Base-by-base conservation (phyloP, 352 stramenopile species). In the Phytopythium kandeliae region DNA sequence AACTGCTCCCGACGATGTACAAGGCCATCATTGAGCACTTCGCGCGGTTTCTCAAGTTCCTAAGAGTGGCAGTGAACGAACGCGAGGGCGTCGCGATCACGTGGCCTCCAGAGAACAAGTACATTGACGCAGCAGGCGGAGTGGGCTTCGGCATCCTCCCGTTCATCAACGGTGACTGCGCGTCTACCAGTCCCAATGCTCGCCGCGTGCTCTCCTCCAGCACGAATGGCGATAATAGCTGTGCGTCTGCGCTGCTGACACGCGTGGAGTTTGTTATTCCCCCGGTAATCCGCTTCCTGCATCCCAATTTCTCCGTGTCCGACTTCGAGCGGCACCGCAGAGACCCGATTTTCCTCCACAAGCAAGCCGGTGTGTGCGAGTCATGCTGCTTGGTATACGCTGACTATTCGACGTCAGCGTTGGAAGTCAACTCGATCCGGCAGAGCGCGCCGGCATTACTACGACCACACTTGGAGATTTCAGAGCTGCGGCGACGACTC, bases 1-100 rank as follows among this genome's bases (percentile, higher is more conserved):
- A 77, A 26, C 82, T 97, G 51, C 73, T 98, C 33, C 59, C 73
- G 26, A 90, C 96, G 15, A 85, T 73, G 12, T 98, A 98, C 74
- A 98, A 97, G 62, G 95, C 88, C 12, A 80, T 98, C 4, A 79
- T 98, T 24, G 75, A 89, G 47, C 95, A 98, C 62, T 98, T 97
- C 60, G 71, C 96, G 40, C 79, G 93, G 17, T 86, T 96, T 26
- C 55, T 98, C 19, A 65, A 64, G 33, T 85, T 92, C 44, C 33
- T 95, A 34, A 60, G 71, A 0, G 52, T 72, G 4, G 54, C 67
- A 12, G 44, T 77, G 7, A 79, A 74, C 28, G 74, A 80, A 45
- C 55, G 61, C 9, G 67, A 77, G 34, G 62, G 72, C 28, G 58
- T 59, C 7, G 65, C 72, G 34, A 78, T 97, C 33, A 68, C 87